These are phyloP conservation scores for Chaetomium tenue DNA, from an alignment of 495 filamentous ascomycete genomes.

Conservation along the genomic window DNA sequence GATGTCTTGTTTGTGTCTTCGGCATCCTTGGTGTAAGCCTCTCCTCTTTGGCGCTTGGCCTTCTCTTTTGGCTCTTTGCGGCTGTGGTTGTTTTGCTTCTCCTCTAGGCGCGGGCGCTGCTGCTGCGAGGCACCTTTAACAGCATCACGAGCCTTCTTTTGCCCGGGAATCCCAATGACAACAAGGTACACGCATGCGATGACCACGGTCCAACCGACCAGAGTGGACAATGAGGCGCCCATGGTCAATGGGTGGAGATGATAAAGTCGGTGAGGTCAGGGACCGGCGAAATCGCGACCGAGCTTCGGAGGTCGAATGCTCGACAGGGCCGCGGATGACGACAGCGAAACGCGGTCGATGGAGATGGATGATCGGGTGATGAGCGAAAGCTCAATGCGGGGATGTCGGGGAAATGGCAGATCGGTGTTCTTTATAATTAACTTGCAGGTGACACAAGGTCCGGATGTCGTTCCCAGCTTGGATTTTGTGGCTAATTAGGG, in stretches of 20 bases:
- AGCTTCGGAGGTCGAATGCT: not conserved
- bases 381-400: constrained; percentile 16
- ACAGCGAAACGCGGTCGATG: constrained; percentile 2
- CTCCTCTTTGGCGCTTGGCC: constrained; percentile 34
- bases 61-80: constrained; percentile 38
- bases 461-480: constrained; percentile 6
- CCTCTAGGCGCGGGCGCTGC: constrained; percentile 34
- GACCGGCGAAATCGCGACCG: constrained; percentile 6
- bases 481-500: not conserved
- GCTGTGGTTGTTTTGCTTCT: constrained; percentile 40
- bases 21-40: constrained; percentile 29
- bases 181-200: constrained; percentile 47
- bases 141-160: constrained; percentile 24
- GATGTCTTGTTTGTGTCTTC: constrained; percentile 35
- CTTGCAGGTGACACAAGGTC: constrained; percentile 17
- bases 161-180: constrained; percentile 21
- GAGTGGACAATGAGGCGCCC: constrained; percentile 46
- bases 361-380: not conserved
- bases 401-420: constrained; percentile 13
- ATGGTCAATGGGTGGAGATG: constrained; percentile 32
- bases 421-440: constrained; percentile 7
- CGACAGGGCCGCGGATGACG: constrained; percentile 3
- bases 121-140: constrained; percentile 15
- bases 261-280: not conserved
- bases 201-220: constrained; percentile 58